These are phyloP conservation scores for Diaporthe citri DNA, from an alignment of 2,329 filamentous ascomycete species.

Conservation along the genomic window DNA sequence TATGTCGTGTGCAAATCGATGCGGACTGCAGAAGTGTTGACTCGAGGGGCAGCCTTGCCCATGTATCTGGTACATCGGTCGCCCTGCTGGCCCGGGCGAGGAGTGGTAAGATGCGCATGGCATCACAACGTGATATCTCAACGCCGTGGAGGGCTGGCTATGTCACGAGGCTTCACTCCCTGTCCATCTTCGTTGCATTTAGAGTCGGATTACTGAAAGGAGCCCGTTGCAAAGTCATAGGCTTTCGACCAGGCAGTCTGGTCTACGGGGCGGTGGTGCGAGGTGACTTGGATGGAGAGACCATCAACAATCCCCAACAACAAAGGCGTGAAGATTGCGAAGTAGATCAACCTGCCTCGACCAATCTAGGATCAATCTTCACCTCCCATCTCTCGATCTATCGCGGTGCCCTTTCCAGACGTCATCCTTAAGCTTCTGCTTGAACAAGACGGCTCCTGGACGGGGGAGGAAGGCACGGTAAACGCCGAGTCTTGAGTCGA, in stretches of 20 bases:
- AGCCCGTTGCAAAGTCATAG: background rate
- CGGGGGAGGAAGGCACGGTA: conserved; percentile 2
- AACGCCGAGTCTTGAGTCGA: background rate
- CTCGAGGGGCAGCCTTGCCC: conserved; percentile 2
- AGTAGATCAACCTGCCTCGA: background rate
- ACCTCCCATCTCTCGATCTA: background rate
- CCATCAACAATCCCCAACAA: background rate
- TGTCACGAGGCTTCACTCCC: background rate
- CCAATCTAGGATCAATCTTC: too few relatives aligned
- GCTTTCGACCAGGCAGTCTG: background rate
- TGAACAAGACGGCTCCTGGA: background rate
- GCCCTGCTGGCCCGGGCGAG: background rate
- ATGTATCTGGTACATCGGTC: conserved; percentile 26
- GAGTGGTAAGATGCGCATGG: conserved; percentile 4
- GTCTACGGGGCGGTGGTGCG: background rate
- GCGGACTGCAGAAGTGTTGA: conserved; percentile 18
- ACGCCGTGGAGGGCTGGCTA: background rate
- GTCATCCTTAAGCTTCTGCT: background rate
- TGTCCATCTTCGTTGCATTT: background rate
- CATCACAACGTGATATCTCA: conserved; percentile 14
- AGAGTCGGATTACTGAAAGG: background rate
- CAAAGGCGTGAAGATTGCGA: background rate
- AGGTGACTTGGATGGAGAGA: background rate
- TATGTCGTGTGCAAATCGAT: conserved; percentile 17
- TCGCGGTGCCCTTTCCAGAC: background rate